A percentile compares a stretch with the other conserved stretches of the same genome.
phyloP scores from a whole-genome alignment of 2,329 filamentous ascomycete species.

The Sporothrix schenckii region DNA sequence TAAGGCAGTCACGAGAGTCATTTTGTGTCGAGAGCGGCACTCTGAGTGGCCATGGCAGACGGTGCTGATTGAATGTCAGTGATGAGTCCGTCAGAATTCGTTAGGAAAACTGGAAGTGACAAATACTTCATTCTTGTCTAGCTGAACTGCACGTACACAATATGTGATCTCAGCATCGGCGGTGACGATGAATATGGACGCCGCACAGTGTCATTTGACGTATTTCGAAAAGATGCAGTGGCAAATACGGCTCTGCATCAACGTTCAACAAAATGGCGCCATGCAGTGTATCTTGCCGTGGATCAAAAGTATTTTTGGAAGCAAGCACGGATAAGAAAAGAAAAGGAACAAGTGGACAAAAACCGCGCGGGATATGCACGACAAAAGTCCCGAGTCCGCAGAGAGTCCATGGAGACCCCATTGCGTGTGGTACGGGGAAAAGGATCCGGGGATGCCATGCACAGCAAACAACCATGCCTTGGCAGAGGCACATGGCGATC shows the following conservation, averaged over 20 bases:
- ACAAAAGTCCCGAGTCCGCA: background rate
- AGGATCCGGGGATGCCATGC: slow-evolving; percentile 1
- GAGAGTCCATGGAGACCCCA: background rate
- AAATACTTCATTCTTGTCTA: too few species aligned
- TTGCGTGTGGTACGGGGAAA: background rate
- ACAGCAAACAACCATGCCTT: background rate
- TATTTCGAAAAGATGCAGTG: slow-evolving; percentile 16
- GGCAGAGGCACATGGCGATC: slow-evolving; percentile 7
- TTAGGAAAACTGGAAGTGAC: too few species aligned
- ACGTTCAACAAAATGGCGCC: background rate
- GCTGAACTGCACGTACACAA: too few species aligned
- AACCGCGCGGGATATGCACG: slow-evolving; percentile 19
- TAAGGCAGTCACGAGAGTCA: background rate
- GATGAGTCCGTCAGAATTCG: too few species aligned
- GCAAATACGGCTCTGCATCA: background rate
- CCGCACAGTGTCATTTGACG: background rate
- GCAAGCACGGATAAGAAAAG: slow-evolving; percentile 3
- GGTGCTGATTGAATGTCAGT: background rate
- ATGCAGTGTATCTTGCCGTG: background rate
- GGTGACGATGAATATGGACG: too few species aligned
- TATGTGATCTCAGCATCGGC: too few species aligned
- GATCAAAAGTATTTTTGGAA: slow-evolving; percentile 22
- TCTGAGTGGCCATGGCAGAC: background rate
- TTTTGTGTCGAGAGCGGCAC: background rate
- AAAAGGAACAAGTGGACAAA: background rate